These are phyloP conservation scores for Penicillium thymicola DNA, from an alignment of 2,329 filamentous ascomycete genomes.

Conservation along the genomic window DNA sequence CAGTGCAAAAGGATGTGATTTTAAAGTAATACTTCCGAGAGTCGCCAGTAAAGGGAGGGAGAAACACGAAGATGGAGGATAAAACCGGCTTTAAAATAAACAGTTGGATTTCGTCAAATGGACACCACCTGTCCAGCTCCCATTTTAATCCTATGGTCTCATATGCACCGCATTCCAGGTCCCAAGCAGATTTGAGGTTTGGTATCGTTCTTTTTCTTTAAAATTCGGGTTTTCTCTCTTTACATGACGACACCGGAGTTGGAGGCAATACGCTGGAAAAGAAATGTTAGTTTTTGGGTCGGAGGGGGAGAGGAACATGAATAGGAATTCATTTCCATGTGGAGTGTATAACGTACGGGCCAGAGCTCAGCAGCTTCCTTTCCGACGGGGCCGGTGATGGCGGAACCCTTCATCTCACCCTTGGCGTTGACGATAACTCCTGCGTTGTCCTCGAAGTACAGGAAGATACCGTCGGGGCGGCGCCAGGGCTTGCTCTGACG, in stretches of 20 bases:
- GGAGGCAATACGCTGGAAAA: constrained; percentile 85
- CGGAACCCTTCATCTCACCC: constrained; percentile 99
- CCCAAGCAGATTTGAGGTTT: constrained; percentile 26
- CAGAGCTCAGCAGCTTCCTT: constrained; percentile 99
- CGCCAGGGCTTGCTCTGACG: constrained; percentile 99
- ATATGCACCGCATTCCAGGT: constrained; percentile 28
- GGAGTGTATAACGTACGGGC: constrained; percentile 66
- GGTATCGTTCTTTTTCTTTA: constrained; percentile 30
- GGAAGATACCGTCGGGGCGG: constrained; percentile 95
- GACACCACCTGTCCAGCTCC: constrained; percentile 18
- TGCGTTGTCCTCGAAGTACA: constrained; percentile 99
- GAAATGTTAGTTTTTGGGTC: constrained; percentile 23
- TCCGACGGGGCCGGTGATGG: constrained; percentile 97
- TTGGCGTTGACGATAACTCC: constrained; percentile 99
- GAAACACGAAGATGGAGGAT: constrained; percentile 23
- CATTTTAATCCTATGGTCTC: constrained; percentile 24
- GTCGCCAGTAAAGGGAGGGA: constrained; percentile 20
- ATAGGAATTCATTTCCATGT: not conserved
- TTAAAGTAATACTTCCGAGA: constrained; percentile 23
- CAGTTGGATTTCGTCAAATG: constrained; percentile 26
- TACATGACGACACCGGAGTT: constrained; percentile 99
- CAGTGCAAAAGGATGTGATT: constrained; percentile 20
- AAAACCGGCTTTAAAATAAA: constrained; percentile 27
- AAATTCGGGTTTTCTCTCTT: constrained; percentile 45
- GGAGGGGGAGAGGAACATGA: not conserved